Base-by-base conservation (phyloP, 805 yeast species). In the Candida xyloterini region DNA sequence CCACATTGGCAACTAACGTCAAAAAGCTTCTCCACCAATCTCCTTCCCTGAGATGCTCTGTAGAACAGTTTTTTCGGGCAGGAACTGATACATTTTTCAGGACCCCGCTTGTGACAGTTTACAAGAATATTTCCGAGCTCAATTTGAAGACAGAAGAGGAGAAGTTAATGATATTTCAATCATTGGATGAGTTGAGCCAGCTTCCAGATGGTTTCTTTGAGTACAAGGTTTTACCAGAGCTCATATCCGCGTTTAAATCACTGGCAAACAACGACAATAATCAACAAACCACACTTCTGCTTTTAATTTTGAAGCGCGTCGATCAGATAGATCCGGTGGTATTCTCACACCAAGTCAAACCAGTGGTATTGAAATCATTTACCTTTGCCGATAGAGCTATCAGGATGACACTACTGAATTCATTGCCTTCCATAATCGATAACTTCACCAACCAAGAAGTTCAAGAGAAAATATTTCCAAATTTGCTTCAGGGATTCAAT, bases 401-500 rank as follows among this genome's bases (percentile, higher is more conserved):
- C 3, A 68, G 98, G 40, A 70, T 88, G 51, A 69, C 81, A n/a
- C 63, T 93, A 21, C 67, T 91, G 42, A 76, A 77, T 15, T 66
- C 78, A 32, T 63, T 91, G 40, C 81, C 89, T 0, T 59, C 66
- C 11, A 78, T 75, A 44, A 67, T 78, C 20, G 66, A 65, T 1
- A 60, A 60, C 26, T 58, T 88, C 15, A 68, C 77, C 2, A 77
- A 76, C 27, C 62, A 73, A 30, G 87, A 83, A 22, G 74, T 90
- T 4, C 82, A 82, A 47, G 79, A 74, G 48, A 79, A 76, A 48
- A 71, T 93, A 1, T 87, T 85, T 59, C 76, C 77, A 8, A 73
- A 73, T 33, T 69, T 85, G 51, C 63, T 81, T n/a, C 78, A 83
- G 13, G 98, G 99, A 0, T 84, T 91, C 53, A 77, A 81, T 24